Percentiles rank a stretch among this genome's conserved stretches.
phyloP scores from a whole-genome alignment of 768 basidiomycete genomes.

The Heimioporus sp. region DNA sequence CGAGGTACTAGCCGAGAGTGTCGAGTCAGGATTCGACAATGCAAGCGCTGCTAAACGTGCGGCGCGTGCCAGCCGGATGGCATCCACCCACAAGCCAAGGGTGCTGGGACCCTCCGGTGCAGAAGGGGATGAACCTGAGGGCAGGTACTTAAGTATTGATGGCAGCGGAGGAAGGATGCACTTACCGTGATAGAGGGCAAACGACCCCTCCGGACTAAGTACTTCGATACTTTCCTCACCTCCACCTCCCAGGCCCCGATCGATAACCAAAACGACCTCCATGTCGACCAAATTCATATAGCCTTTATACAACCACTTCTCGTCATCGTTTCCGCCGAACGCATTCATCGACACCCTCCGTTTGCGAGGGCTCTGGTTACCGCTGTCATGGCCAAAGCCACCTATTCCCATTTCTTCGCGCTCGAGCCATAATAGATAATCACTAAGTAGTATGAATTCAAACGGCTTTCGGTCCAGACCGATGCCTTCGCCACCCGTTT shows the following conservation, averaged over 20 bases:
- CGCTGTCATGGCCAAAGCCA: slow-evolving; percentile 17
- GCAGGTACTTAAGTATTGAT: too few species aligned
- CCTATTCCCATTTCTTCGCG: slow-evolving; percentile 40
- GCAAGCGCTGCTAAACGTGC: slow-evolving; percentile 70
- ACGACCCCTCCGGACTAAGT: slow-evolving; percentile 74
- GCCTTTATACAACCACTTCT: slow-evolving; percentile 74
- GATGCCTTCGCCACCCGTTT: slow-evolving; percentile 45
- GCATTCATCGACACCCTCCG: slow-evolving; percentile 17
- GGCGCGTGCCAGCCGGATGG: slow-evolving; percentile 68
- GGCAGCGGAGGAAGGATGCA: background rate
- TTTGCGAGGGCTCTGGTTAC: slow-evolving; percentile 15
- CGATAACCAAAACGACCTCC: slow-evolving; percentile 60
- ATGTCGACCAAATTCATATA: slow-evolving; percentile 67
- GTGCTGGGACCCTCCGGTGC: slow-evolving; percentile 1
- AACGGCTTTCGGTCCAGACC: slow-evolving; percentile 35
- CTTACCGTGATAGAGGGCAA: slow-evolving; percentile 70
- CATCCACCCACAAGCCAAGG: slow-evolving; percentile 61
- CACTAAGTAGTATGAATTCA: slow-evolving; percentile 82
- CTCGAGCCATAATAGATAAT: slow-evolving; percentile 77
- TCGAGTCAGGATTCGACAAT: slow-evolving; percentile 73
- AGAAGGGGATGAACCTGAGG: slow-evolving; percentile 3
- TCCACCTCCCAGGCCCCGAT: slow-evolving; percentile 16
- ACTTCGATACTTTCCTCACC: slow-evolving; percentile 68
- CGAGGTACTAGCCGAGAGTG: slow-evolving; percentile 73
- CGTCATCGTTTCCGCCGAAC: slow-evolving; percentile 44